These are phyloP conservation scores for Pichia gijzeniarum DNA, from an alignment of 805 yeast genomes.

Conservation along the genomic window DNA sequence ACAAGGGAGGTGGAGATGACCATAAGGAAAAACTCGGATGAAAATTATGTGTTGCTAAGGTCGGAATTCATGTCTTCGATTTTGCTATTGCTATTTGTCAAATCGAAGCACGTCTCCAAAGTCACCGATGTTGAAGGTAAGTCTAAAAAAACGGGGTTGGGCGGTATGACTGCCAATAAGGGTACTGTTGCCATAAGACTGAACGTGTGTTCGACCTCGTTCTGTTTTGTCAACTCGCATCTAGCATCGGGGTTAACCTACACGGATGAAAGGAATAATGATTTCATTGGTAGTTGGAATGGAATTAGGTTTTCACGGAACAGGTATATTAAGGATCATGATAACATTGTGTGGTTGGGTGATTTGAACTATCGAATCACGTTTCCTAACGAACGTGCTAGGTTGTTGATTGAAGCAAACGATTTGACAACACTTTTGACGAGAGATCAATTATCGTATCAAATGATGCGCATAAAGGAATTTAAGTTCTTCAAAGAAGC, in stretches of 20 bases:
- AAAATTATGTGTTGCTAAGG: conserved; percentile 54
- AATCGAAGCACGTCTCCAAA: conserved; percentile 36
- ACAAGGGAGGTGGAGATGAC: conserved; percentile 58
- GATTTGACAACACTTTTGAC: conserved; percentile 49
- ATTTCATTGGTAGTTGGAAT: conserved; percentile 65
- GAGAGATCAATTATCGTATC: conserved; percentile 72
- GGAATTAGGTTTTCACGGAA: conserved; percentile 80
- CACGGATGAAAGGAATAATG: conserved; percentile 77
- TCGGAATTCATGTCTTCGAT: conserved; percentile 73
- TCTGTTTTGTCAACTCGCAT: conserved; percentile 86
- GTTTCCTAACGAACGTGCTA: conserved; percentile 67
- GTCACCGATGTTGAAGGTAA: conserved; percentile 89
- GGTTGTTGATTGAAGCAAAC: conserved; percentile 42
- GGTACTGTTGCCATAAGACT: conserved; percentile 94
- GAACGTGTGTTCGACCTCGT: conserved; percentile 69
- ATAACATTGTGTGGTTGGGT: conserved; percentile 87
- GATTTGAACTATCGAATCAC: conserved; percentile 83
- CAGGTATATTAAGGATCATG: conserved; percentile 72
- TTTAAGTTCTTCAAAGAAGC: conserved; percentile 74
- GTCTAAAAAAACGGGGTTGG: conserved; percentile 90
- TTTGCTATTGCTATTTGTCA: conserved; percentile 57
- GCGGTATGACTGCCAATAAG: conserved; percentile 95
- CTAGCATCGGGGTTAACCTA: conserved; percentile 88
- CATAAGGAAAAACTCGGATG: conserved; percentile 38
- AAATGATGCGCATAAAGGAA: conserved; percentile 65